Base-by-base conservation (phyloP, 2,329 filamentous ascomycete species). In the Cytospora paraplurivora region DNA sequence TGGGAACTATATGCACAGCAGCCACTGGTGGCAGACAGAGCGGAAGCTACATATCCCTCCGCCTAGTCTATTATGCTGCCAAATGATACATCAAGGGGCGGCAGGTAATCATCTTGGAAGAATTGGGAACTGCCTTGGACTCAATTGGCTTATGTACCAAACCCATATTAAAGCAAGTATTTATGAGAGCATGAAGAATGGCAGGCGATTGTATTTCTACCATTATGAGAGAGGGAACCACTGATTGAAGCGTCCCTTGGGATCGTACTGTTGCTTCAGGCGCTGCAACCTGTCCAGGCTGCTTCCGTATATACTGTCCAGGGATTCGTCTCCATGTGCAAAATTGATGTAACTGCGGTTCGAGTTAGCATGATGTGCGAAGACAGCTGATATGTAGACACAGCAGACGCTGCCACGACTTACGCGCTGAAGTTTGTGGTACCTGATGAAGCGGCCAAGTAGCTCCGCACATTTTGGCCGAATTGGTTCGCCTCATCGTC, bases 231-330 rank as follows among this genome's bases (percentile, higher is more conserved):
- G 37, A 41, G 37, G 37, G 17, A 64, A 64, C 62, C 62, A 62
- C 32, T 64, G 62, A 17, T 56, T 77, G 58, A 82, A 83, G 51
- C 69, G 73, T 17, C 75, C 72, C 4, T 74, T 60, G 1, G 79
- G 81, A 63, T 85, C 82, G 63, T 81, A 83, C 67, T 77, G 76
- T 38, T 70, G 65, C 76, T 85, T 85, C 68, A 85, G 66, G 10
- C 64, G 67, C 63, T 70, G 72, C 68, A 86, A 72, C 57, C 75
- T 77, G 38, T 68, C 62, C 53, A 83, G 82, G 56, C 72, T 73
- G 15, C 50, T 34, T 8, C 83, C 82, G 68, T 86, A 85, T 73
- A 77, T 74, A 2, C 72, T 69, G 56, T 72, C 62, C 0, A 72
- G 68, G 1, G 70, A 69, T 72, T 85, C 81, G 10, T 79, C 73